Conservation (phyloP, 139 green algal species). For the Desmodesmus armatus region DNA sequence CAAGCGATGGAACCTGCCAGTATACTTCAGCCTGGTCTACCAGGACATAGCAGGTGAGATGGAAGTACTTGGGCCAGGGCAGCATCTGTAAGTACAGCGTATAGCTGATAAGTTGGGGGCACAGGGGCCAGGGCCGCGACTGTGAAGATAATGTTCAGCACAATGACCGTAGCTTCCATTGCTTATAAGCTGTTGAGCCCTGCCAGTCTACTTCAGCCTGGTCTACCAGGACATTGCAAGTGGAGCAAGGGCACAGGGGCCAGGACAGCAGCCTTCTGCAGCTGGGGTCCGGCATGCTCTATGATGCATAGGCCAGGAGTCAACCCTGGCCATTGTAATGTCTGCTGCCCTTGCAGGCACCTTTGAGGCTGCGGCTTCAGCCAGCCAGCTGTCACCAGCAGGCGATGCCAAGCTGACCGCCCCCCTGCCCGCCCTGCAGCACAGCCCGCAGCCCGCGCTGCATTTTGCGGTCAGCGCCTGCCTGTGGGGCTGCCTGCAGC, state of each 20-base stretch:
- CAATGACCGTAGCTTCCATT: too few species aligned
- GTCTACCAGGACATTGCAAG: too few species aligned
- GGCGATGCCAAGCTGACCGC: background rate
- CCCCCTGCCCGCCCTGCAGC: slow-evolving; percentile 14
- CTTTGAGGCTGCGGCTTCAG: slow-evolving; percentile 54
- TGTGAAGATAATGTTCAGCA: background rate
- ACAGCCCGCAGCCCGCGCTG: slow-evolving; percentile 6
- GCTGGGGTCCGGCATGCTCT: too few species aligned
- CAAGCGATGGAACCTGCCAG: slow-evolving; percentile 90
- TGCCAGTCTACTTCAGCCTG: too few species aligned
- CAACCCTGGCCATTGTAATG: too few species aligned
- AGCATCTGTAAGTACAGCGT: background rate
- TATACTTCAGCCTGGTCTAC: slow-evolving; percentile 93
- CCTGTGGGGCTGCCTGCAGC: slow-evolving; percentile 56
- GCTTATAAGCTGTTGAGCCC: too few species aligned
- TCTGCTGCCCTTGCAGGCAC: slow-evolving; percentile 17
- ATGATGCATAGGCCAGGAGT: too few species aligned
- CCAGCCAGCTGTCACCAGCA: slow-evolving; percentile 45
- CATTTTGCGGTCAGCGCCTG: slow-evolving; percentile 52
- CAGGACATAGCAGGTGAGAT: slow-evolving; percentile 76
- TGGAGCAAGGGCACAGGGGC: too few species aligned
- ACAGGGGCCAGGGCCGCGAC: background rate
- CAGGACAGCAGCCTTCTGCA: too few species aligned
- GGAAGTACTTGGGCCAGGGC: too few species aligned
- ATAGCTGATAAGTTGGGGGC: background rate